Evolutionary conservation across 208 protist genomes (phyloP).

Genomic region (Leishmania aethiopica): DNA sequence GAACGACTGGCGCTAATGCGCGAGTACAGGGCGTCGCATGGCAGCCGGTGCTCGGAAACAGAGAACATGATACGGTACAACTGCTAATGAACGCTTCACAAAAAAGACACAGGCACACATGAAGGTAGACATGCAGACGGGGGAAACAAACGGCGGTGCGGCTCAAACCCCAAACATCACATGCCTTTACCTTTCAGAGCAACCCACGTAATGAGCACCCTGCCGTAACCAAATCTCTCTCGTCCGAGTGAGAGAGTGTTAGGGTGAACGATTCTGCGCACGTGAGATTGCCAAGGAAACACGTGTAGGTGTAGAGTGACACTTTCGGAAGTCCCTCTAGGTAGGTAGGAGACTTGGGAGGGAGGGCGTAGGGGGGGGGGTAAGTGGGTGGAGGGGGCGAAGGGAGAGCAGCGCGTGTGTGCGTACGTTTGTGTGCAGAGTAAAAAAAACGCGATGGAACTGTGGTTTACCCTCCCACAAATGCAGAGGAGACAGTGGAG

Average conservation of each 20-base stretch:
- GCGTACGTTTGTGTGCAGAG: background rate
- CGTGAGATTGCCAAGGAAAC: background rate
- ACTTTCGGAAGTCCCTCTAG: background rate
- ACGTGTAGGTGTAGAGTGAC: background rate
- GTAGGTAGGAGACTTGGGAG: background rate
- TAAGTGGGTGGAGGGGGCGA: background rate
- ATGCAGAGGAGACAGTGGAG: background rate
- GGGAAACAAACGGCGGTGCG: background rate
- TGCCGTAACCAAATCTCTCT: background rate
- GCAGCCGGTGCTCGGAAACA: constrained; percentile 48
- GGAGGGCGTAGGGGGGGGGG: background rate
- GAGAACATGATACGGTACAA: constrained; percentile 28
- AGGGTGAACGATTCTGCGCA: background rate
- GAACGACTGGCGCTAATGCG: constrained; percentile 59
- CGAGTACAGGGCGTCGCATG: constrained; percentile 63
- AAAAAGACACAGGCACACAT: constrained; percentile 2
- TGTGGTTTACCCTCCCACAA: background rate
- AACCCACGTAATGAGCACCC: background rate
- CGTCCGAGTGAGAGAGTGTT: background rate
- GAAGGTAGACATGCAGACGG: background rate
- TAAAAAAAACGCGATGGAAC: background rate
- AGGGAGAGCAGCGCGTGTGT: background rate
- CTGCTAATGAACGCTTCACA: background rate
- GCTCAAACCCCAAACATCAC: constrained; percentile 5
- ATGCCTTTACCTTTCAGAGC: background rate